A percentile compares a stretch with the other conserved stretches of the same genome.
These are phyloP conservation scores for Lachancea dasiensis DNA, from an alignment of 805 yeast genomes.

Conservation along the genomic window DNA sequence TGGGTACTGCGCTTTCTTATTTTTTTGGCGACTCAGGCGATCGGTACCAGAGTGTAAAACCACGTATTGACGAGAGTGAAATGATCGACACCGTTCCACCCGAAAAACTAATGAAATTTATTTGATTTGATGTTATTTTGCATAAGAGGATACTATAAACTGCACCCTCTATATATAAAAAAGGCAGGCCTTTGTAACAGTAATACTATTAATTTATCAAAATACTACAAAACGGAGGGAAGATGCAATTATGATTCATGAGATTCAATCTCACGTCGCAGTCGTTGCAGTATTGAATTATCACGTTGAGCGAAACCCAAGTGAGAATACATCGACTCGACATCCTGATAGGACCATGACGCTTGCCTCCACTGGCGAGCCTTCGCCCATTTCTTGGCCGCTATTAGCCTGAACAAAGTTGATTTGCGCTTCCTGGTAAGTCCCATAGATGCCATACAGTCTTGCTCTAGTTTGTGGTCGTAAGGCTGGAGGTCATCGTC, in stretches of 20 bases:
- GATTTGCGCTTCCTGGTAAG: conserved; percentile 64
- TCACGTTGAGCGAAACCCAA: conserved; percentile 18
- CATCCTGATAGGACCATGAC: conserved; percentile 28
- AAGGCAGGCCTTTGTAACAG: conserved; percentile 3
- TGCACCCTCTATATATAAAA: conserved; percentile 5
- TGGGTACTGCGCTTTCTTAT: conserved; percentile 33
- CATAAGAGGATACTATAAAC: background rate
- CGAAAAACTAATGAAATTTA: conserved; percentile 40
- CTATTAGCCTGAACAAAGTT: conserved; percentile 67
- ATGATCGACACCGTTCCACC: conserved; percentile 63
- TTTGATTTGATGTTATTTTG: conserved; percentile 13
- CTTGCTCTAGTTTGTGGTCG: conserved; percentile 30
- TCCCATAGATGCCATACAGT: conserved; percentile 41
- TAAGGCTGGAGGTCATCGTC: conserved; percentile 11
- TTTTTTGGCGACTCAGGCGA: conserved; percentile 36
- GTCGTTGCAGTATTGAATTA: conserved; percentile 18
- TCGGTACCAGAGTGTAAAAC: conserved; percentile 41
- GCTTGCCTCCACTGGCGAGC: conserved; percentile 30
- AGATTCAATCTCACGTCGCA: conserved; percentile 9
- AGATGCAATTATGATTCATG: background rate
- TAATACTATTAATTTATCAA: conserved; percentile 6
- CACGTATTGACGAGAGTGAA: conserved; percentile 54
- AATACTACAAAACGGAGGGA: background rate
- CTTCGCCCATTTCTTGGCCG: conserved; percentile 66
- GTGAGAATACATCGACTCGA: conserved; percentile 28